phyloP scores from a whole-genome alignment of 164 flowering plant species.

The Cinnamomum chago region DNA sequence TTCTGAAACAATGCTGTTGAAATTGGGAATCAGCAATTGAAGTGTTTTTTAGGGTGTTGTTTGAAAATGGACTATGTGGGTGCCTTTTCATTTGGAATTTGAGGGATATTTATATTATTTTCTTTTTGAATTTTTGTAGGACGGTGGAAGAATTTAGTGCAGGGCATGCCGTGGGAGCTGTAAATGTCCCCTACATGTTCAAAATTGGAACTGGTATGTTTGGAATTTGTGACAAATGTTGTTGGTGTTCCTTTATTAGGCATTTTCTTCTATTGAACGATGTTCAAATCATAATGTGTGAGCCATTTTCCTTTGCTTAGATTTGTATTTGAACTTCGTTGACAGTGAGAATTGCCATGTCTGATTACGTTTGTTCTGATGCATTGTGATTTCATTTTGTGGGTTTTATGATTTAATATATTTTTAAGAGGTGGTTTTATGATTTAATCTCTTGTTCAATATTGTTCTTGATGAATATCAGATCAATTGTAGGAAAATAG shows the following conservation, averaged over 20 bases:
- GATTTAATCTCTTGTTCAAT: no score
- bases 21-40: neutral
- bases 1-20: no score
- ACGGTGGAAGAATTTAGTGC: conserved; percentile 76
- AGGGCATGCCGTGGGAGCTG: conserved; percentile 76
- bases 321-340: no score
- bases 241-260: neutral
- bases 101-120: neutral
- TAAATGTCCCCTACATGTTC: conserved; percentile 80
- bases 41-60: neutral
- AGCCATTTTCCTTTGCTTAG: neutral
- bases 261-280: neutral
- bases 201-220: conserved; percentile 56
- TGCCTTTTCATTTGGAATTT: neutral
- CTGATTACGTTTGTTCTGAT: neutral
- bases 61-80: neutral
- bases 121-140: conserved; percentile 28
- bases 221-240: conserved; percentile 25
- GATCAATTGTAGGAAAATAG: no score
- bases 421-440: no score
- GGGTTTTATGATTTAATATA: no score
- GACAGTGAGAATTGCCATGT: neutral
- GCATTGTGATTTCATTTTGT: neutral
- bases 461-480: no score
- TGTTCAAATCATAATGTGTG: neutral